A percentile compares a stretch with the other conserved stretches of the same genome.
These are phyloP conservation scores for Fusarium kyushuense DNA, from an alignment of 2,329 filamentous ascomycete genomes.

Conservation along the genomic window DNA sequence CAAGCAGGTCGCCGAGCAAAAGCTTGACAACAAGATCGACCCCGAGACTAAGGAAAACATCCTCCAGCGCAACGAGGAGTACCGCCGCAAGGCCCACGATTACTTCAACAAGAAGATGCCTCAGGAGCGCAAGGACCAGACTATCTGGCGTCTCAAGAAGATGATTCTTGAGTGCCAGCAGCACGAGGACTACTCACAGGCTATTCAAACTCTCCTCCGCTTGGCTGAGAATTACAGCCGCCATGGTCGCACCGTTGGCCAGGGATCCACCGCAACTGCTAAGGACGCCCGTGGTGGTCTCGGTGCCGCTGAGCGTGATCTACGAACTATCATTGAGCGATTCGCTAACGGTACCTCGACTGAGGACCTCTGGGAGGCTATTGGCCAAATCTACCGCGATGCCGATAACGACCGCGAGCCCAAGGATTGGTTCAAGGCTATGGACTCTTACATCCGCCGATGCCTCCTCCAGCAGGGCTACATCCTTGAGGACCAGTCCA, in stretches of 20 bases:
- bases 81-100: conserved; percentile 67
- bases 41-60: conserved; percentile 70
- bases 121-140: conserved; percentile 90
- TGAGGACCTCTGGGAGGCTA: conserved; percentile 85
- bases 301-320: conserved; percentile 78
- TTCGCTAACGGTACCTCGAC: conserved; percentile 95
- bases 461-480: conserved; percentile 91
- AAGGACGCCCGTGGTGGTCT: conserved; percentile 79
- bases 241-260: conserved; percentile 74
- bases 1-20: conserved; percentile 65
- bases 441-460: conserved; percentile 83
- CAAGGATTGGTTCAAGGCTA: conserved; percentile 85
- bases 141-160: conserved; percentile 93
- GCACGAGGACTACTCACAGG: conserved; percentile 91
- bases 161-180: conserved; percentile 97
- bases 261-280: conserved; percentile 74
- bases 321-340: conserved; percentile 86
- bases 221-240: conserved; percentile 87
- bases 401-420: conserved; percentile 89
- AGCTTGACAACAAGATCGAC: conserved; percentile 71
- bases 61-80: conserved; percentile 59
- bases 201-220: conserved; percentile 86
- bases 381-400: conserved; percentile 87
- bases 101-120: conserved; percentile 91
- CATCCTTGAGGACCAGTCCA: conserved; percentile 84